Evolutionary conservation across 768 basidiomycete genomes (phyloP).

Genomic region (Gloeophyllum trabeum): DNA sequence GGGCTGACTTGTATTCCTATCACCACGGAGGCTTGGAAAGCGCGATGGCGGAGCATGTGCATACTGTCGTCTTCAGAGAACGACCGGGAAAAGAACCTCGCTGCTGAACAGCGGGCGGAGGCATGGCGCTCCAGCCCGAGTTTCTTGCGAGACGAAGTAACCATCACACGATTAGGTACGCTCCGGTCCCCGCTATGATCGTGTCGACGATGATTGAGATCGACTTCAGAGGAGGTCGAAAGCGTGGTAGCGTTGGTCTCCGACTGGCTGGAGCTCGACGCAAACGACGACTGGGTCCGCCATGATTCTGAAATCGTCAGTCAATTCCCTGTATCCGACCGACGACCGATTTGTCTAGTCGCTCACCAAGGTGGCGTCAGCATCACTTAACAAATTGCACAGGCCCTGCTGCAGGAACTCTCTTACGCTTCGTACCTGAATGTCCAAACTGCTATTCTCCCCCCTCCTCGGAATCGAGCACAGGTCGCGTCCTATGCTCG

Average conservation of each 20-base stretch:
- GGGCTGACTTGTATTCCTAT: constrained; percentile 73
- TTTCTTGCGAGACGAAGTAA: constrained; percentile 79
- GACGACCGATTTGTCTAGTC: no score
- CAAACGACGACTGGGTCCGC: constrained; percentile 85
- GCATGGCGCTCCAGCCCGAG: constrained; percentile 76
- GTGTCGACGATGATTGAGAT: background rate
- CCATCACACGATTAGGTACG: constrained; percentile 79
- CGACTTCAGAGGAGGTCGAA: constrained; percentile 55
- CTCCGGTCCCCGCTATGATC: constrained; percentile 6
- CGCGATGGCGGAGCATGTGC: constrained; percentile 87
- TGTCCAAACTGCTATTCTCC: constrained; percentile 75
- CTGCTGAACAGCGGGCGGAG: constrained; percentile 61
- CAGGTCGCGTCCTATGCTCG: constrained; percentile 91
- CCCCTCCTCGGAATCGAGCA: constrained; percentile 74
- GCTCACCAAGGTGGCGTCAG: no score
- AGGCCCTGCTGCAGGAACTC: constrained; percentile 92
- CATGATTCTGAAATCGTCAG: constrained; percentile 93
- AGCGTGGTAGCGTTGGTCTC: constrained; percentile 68
- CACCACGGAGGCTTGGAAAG: constrained; percentile 80
- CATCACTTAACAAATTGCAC: constrained; percentile 5
- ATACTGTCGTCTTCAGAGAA: constrained; percentile 38
- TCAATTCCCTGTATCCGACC: no score
- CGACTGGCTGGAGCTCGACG: constrained; percentile 94
- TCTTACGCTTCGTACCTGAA: constrained; percentile 90
- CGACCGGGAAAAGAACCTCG: constrained; percentile 23